Conservation (phyloP, 2,329 filamentous ascomycete species). For the Alternaria sp. region DNA sequence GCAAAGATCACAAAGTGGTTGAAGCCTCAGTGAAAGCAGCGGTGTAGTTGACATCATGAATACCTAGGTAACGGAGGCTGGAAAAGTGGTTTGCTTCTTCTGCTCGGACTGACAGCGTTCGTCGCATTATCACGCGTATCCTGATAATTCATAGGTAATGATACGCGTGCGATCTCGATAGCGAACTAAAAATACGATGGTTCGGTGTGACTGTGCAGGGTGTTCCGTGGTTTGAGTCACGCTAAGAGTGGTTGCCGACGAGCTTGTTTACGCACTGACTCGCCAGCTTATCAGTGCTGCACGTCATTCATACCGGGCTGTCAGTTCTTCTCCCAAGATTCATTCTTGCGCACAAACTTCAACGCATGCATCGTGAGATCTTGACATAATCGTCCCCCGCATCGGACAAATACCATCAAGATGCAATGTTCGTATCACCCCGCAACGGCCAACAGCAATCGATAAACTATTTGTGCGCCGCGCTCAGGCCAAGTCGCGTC, state of each 20-base stretch:
- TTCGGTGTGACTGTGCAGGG: neutral
- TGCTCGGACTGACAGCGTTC: neutral
- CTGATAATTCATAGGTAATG: neutral
- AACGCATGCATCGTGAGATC: neutral
- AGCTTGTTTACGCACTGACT: neutral
- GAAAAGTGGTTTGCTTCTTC: neutral
- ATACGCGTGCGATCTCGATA: neutral
- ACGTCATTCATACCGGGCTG: neutral
- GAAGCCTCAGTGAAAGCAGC: neutral
- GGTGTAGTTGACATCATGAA: neutral
- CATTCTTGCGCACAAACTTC: neutral
- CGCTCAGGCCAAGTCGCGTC: conserved; percentile 5
- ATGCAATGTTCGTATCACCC: neutral
- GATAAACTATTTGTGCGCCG: conserved; percentile 7
- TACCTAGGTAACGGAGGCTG: neutral
- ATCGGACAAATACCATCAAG: neutral
- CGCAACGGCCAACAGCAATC: conserved; percentile 3
- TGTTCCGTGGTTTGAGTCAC: neutral
- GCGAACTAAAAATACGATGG: neutral
- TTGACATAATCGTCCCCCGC: neutral
- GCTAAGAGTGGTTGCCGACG: neutral
- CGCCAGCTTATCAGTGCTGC: neutral
- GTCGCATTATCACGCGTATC: neutral
- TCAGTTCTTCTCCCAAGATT: neutral
- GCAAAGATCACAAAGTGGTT: conserved; percentile 11